Base-by-base conservation (phyloP, 495 filamentous ascomycete species). In the Cudoniella acicularis region DNA sequence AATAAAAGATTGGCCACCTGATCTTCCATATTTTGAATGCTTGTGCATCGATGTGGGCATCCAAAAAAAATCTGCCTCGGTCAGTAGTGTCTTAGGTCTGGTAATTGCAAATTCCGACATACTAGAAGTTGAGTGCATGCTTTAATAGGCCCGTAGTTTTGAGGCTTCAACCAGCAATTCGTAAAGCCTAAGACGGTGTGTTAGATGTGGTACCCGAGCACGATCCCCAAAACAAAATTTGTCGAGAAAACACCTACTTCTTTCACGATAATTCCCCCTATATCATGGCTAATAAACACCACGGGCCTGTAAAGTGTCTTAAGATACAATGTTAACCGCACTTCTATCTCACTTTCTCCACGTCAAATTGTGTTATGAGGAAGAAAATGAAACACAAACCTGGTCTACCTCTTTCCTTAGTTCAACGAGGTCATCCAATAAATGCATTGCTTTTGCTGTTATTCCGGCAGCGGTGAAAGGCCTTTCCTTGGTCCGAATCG, bases 241-340 rank as follows among this genome's bases (percentile, higher is more conserved):
- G 42, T 23, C 51, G 47, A 20, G 48, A 9, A 50, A 24, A 51
- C 10, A 64, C 27, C 13, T 30, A 62, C 64, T 26, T 61, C 46
- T 40, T 67, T 67, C 11, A 67, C 57, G 22, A 67, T 67, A 8
- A 27, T 60, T 11, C 64, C 64, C 55, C 64, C 64, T 20, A 67
- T 48, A 53, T 67, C 64, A 36, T 67, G 61, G 10, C 56, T 60
- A 17, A 67, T 53, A 53, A 62, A 67, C 23, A 60, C 56, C 16
- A 67, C 49, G 10, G 64, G 64, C 2, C 64, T 61, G 40, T 58
- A 21, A 16, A 24, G 27, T 54, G 57, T 53, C 36, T 46, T 50
- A 59, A 42, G 49, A 51, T 0, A 49, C 41, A 3, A 30, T 41
- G 17, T 46, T 6, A 52, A n/a, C n/a, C n/a, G n/a, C n/a, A n/a